Evolutionary conservation across 2,329 filamentous ascomycete species (phyloP).

Genomic region (Alternaria infectoria): DNA sequence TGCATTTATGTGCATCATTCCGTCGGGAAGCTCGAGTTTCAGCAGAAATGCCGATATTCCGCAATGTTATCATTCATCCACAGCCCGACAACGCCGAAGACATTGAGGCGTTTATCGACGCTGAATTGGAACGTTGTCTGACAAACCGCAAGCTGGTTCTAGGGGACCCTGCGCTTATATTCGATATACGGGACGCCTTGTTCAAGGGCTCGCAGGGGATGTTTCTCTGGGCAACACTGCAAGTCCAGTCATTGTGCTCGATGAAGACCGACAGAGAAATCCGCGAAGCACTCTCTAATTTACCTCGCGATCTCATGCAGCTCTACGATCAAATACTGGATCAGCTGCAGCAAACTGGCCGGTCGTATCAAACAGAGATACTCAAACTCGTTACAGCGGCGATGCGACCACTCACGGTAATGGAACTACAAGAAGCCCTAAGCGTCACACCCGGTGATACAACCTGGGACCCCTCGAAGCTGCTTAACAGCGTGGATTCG

Average conservation of each 20-base stretch:
- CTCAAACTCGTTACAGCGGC: not conserved
- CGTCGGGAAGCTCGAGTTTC: not conserved
- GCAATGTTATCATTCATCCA: slow-evolving; percentile 2
- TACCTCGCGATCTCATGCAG: slow-evolving; percentile 24
- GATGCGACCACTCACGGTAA: not conserved
- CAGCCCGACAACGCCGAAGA: slow-evolving; percentile 5
- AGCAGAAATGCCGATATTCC: too few species aligned
- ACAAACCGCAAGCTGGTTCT: not conserved
- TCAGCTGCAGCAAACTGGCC: not conserved
- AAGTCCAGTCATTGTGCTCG: slow-evolving; percentile 33
- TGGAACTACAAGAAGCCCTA: not conserved
- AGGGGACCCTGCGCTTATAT: not conserved
- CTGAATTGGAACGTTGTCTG: not conserved
- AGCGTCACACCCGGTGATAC: not conserved
- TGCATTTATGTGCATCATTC: slow-evolving; percentile 35
- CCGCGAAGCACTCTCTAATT: slow-evolving; percentile 25
- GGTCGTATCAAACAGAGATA: not conserved
- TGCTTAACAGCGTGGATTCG: not conserved
- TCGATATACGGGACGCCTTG: not conserved
- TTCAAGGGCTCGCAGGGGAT: slow-evolving; percentile 18
- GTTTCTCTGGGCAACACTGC: slow-evolving; percentile 30
- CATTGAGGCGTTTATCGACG: not conserved
- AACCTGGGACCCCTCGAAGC: not conserved
- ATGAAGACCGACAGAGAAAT: slow-evolving; percentile 48
- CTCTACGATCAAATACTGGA: not conserved